Percentiles rank a stretch among this genome's conserved stretches.
phyloP scores from a whole-genome alignment of 1,139 yeast species.

The Hanseniaspora uvarum region DNA sequence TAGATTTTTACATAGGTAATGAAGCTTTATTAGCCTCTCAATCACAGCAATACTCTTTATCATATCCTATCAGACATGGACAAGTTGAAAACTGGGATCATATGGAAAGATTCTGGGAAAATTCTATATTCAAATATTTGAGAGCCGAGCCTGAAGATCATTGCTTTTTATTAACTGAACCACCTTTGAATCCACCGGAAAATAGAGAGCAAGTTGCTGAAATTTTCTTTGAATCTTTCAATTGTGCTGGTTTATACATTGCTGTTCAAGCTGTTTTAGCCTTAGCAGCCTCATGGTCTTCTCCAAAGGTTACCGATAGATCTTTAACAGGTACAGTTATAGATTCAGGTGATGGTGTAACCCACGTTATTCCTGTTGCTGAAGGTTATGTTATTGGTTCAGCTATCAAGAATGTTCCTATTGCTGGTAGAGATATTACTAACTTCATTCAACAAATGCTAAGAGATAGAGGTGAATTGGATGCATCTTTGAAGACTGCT shows the following conservation, averaged over 20 bases:
- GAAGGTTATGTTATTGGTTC: constrained; percentile 98
- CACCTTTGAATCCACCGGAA: constrained; percentile 97
- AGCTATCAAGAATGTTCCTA: constrained; percentile 92
- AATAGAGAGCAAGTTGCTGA: constrained; percentile 97
- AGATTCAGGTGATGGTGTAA: constrained; percentile 95
- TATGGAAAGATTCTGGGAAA: constrained; percentile 99
- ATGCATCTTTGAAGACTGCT: constrained; percentile 88
- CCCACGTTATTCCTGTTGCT: constrained; percentile 98
- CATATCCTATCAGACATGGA: constrained; percentile 92
- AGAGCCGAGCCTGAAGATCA: constrained; percentile 99
- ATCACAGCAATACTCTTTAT: constrained; percentile 80
- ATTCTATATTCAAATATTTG: constrained; percentile 85
- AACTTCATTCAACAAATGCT: constrained; percentile 81
- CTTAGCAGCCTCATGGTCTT: constrained; percentile 97
- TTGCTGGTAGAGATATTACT: constrained; percentile 97
- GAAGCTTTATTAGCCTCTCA: constrained; percentile 85
- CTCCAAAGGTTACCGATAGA: constrained; percentile 87
- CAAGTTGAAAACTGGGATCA: constrained; percentile 99
- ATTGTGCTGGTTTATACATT: constrained; percentile 94
- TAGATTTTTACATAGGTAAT: constrained; percentile 91
- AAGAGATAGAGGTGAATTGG: constrained; percentile 94
- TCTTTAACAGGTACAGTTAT: constrained; percentile 96
- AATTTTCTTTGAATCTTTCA: constrained; percentile 95
- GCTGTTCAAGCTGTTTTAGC: constrained; percentile 99
- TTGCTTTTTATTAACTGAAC: constrained; percentile 87